Evolutionary conservation across 225 moss, liverwort and hornwort genomes (phyloP).

Genomic region (Neckera pumila): DNA sequence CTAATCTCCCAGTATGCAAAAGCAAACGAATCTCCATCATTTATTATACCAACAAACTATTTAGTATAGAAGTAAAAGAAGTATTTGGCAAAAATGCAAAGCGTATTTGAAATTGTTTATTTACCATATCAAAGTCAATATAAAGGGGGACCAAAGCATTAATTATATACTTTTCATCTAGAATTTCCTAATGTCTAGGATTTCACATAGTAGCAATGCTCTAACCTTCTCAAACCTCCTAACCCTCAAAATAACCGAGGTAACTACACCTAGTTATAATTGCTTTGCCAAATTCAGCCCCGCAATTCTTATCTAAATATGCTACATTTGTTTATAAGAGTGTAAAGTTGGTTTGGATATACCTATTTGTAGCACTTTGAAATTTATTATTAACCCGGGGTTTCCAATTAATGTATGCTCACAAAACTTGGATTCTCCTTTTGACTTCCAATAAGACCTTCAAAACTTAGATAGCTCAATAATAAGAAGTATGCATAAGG

Average conservation of each 20-base stretch:
- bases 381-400: not conserved
- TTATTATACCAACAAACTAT: not conserved
- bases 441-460: fast-evolving
- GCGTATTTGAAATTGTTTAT: not conserved
- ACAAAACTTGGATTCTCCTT: fast-evolving
- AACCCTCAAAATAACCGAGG: not conserved
- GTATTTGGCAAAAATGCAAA: not conserved
- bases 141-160: fast-evolving
- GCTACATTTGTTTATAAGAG: not conserved
- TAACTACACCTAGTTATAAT: no score
- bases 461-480: fast-evolving
- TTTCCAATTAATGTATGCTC: not conserved
- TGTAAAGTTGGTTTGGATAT: fast-evolving
- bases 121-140: not conserved
- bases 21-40: not conserved
- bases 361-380: not conserved
- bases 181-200: no score
- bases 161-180: fast-evolving
- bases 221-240: not conserved
- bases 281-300: fast-evolving
- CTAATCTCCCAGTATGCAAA: not conserved
- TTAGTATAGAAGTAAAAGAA: not conserved
- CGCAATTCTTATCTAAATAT: not conserved
- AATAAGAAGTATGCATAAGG: not conserved
- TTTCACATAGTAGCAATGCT: not conserved